These are phyloP conservation scores for Deinandra increscens DNA, from an alignment of 129 eudicot species.

Conservation along the genomic window DNA sequence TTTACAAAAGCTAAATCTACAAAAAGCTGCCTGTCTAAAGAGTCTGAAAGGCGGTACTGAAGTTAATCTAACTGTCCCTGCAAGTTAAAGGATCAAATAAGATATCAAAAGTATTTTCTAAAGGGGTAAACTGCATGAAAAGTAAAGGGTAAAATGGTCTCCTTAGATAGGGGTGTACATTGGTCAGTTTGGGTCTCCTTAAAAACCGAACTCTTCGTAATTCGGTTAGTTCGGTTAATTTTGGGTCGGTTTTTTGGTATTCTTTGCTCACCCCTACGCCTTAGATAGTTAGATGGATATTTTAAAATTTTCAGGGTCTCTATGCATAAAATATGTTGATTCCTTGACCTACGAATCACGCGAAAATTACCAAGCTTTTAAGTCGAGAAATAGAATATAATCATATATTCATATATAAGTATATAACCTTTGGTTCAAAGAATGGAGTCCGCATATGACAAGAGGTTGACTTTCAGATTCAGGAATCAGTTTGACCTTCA, in stretches of 20 bases:
- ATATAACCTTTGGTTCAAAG: constrained; percentile 19
- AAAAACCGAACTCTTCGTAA: too few species aligned
- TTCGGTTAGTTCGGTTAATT: too few species aligned
- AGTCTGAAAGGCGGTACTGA: not conserved
- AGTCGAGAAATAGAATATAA: too few species aligned
- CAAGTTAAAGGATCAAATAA: not conserved
- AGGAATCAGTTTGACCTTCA: constrained; percentile 12
- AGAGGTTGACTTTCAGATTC: constrained; percentile 32
- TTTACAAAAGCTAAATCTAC: constrained; percentile 37
- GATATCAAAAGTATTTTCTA: not conserved
- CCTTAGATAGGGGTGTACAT: too few species aligned
- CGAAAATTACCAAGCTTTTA: too few species aligned
- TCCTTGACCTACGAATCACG: not conserved
- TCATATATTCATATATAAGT: too few species aligned
- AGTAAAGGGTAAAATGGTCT: not conserved
- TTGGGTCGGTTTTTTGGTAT: too few species aligned
- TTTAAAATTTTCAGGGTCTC: not conserved
- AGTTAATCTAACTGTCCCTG: constrained; percentile 25
- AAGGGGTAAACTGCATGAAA: not conserved
- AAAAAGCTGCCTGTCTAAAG: constrained; percentile 14
- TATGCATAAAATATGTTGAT: not conserved
- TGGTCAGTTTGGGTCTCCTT: too few species aligned
- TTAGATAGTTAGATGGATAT: too few species aligned
- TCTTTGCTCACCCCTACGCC: too few species aligned
- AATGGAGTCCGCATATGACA: constrained; percentile 19